Base-by-base conservation (phyloP, 768 basidiomycete species). In the Termitomyces eurrhizus region DNA sequence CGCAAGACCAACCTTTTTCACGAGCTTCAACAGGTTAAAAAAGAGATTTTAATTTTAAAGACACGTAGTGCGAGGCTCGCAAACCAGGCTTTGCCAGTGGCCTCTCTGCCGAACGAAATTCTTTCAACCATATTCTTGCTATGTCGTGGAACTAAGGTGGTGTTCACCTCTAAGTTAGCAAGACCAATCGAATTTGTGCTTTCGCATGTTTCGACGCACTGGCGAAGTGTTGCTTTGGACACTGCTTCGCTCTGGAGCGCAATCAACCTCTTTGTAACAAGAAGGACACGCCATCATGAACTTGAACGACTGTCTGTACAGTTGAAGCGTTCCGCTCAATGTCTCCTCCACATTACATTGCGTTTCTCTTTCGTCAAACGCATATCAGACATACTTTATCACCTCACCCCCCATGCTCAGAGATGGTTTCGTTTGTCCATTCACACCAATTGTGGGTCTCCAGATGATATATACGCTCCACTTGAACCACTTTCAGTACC, bases 181-280 rank as follows among this genome's bases (percentile, higher is more conserved):
- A 57, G 60, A 44, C 67, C 70, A 0, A 77, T 77, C 49, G 74
- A 76, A 54, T 67, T 83, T 12, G 59, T 72, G 2, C 73, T 75
- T 14, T 79, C 81, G 1, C 80, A 78, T 51, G 79, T 83, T 3
- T 83, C 77, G 7, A 68, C 69, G 37, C 69, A 68, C 41, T 84
- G 81, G 80, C 74, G 82, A n/a, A 64, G 70, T 13, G 59, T 79
- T 12, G 74, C 75, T 9, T 64, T 79, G 36, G 67, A 67, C 16
- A 79, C 75, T 0, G 77, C 80, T 4, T 66, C 78, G 4, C 67
- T 83, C 0, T 84, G 83, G 83, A 76, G 73, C 44, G 69, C 65
- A 36, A 74, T 82, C 59, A 59, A 71, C 33, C 62, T 79, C 56
- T 67, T 56, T 26, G 62, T 78, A 29, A 67, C 70, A 14, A 62